phyloP scores from a whole-genome alignment of 441 rosid genomes.

The Populus hybrid region DNA sequence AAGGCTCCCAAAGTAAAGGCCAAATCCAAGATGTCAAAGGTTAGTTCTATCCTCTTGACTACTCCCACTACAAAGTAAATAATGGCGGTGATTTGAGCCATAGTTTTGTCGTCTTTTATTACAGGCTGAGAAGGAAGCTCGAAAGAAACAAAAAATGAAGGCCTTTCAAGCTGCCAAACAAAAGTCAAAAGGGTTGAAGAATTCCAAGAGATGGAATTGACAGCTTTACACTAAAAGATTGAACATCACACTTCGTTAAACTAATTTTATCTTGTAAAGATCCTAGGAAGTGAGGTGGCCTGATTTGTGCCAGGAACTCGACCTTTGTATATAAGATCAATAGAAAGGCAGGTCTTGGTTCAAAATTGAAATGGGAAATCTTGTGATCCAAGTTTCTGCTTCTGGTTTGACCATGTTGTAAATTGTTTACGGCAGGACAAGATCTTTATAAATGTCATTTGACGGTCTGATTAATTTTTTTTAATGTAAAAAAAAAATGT shows the following conservation, averaged over 20 bases:
- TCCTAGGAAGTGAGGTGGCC: conserved; percentile 7
- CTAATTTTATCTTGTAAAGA: conserved; percentile 25
- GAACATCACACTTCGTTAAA: not conserved
- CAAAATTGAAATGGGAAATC: not conserved
- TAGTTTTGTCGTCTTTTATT: not conserved
- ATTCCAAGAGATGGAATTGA: conserved; percentile 94
- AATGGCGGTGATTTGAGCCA: not conserved
- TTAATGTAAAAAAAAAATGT: not conserved
- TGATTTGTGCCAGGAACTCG: not conserved
- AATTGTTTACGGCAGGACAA: not conserved
- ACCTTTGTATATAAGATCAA: conserved; percentile 27
- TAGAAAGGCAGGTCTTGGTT: conserved; percentile 17
- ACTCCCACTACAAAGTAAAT: too few relatives aligned
- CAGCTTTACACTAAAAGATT: not conserved
- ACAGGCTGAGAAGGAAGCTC: conserved; percentile 92
- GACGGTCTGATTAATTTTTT: too few relatives aligned
- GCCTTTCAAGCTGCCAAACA: conserved; percentile 94
- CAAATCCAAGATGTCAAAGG: conserved; percentile 96
- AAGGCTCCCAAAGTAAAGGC: conserved; percentile 92
- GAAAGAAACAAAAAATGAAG: conserved; percentile 86
- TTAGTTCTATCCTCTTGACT: conserved; percentile 7
- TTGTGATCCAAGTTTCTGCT: not conserved
- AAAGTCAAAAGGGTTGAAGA: conserved; percentile 76
- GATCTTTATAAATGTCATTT: too few relatives aligned
- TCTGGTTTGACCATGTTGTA: not conserved